Evolutionary conservation across 805 yeast species (phyloP).

Genomic region (Hyphopichia homilentoma): DNA sequence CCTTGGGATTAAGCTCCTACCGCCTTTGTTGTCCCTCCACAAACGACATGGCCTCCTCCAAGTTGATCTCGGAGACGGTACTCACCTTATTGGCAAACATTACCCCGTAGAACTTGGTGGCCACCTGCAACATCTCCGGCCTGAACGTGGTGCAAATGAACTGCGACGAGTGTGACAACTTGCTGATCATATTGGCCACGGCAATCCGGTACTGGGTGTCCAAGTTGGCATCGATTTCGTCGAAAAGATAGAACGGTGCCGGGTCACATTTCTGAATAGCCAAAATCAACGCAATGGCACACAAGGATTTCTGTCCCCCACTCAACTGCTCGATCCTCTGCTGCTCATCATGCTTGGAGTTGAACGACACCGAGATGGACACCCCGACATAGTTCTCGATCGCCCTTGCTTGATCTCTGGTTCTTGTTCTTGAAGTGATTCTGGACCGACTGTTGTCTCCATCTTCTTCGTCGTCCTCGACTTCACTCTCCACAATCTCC

Average conservation of each 20-base stretch:
- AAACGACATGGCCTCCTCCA: conserved; percentile 75
- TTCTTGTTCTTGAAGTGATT: too few species aligned
- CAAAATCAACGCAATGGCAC: conserved; percentile 89
- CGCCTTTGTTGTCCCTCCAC: conserved; percentile 60
- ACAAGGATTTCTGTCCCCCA: conserved; percentile 96
- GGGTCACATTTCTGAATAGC: conserved; percentile 96
- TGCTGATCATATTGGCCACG: conserved; percentile 72
- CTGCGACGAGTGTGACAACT: conserved; percentile 68
- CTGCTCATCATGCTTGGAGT: conserved; percentile 80
- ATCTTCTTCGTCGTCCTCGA: conserved; percentile 8
- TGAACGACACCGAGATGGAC: conserved; percentile 84
- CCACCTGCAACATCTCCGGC: conserved; percentile 85
- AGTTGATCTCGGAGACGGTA: conserved; percentile 64
- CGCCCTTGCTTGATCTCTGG: conserved; percentile 8
- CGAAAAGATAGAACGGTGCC: conserved; percentile 94
- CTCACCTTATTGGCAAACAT: conserved; percentile 80
- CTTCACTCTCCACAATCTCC: conserved; percentile 13
- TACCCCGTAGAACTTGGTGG: conserved; percentile 86
- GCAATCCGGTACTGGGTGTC: conserved; percentile 89
- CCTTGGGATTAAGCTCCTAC: too few species aligned
- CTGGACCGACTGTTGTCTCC: too few species aligned
- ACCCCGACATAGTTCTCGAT: conserved; percentile 74
- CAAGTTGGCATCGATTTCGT: conserved; percentile 93
- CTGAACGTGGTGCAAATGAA: conserved; percentile 96
- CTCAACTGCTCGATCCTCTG: conserved; percentile 85